These are phyloP conservation scores for Podospora tetraspora DNA, from an alignment of 495 filamentous ascomycete genomes.

Conservation along the genomic window DNA sequence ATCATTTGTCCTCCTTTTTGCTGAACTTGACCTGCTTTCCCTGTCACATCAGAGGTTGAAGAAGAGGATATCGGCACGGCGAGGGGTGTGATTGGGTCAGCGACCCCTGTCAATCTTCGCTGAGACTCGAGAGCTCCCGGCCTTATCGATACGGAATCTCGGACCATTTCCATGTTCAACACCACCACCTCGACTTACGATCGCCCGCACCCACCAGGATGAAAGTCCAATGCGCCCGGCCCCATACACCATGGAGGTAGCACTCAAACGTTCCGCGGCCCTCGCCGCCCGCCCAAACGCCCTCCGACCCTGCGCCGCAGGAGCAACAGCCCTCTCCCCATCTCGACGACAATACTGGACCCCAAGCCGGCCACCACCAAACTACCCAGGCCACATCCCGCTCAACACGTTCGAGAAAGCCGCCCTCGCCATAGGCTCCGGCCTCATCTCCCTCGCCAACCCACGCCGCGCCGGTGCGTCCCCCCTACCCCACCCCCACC, in stretches of 20 bases:
- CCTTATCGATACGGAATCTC: neutral
- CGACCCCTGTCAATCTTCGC: neutral
- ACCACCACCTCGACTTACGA: neutral
- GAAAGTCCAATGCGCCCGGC: constrained; percentile 1
- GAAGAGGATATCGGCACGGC: neutral
- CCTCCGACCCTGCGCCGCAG: constrained; percentile 3
- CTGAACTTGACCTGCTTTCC: neutral
- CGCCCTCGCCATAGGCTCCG: constrained; percentile 76
- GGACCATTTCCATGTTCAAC: neutral
- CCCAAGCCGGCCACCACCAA: constrained; percentile 73
- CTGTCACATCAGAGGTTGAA: neutral
- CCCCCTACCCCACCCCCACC: neutral
- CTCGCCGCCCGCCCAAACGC: constrained; percentile 12
- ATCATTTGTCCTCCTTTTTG: neutral
- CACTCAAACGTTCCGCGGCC: constrained; percentile 22
- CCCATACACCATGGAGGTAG: constrained; percentile 27
- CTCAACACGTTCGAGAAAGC: constrained; percentile 71
- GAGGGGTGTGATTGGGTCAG: neutral
- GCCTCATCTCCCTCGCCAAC: constrained; percentile 70
- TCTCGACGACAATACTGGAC: constrained; percentile 56
- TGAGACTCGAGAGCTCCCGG: constrained; percentile 12
- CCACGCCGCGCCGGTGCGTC: constrained; percentile 66
- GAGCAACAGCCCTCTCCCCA: neutral
- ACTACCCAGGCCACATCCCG: constrained; percentile 89
- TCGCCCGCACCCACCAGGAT: constrained; percentile 11